Base-by-base conservation (phyloP, 208 protist genomes). In the Acanthamoeba culbertsoni region DNA sequence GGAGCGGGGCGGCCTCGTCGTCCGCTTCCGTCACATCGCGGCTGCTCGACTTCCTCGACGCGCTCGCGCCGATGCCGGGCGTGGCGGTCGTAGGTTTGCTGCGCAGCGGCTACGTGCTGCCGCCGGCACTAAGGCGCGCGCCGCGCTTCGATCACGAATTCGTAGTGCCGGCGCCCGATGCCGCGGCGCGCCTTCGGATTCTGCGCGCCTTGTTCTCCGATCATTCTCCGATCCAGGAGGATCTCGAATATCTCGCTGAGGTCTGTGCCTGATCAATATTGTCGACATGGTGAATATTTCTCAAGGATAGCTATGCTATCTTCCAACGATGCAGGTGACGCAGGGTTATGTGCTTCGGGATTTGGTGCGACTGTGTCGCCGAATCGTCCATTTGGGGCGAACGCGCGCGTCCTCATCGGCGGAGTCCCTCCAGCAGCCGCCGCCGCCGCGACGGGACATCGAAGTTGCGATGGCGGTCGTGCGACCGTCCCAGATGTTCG, bases 401-500 rank as follows among this genome's bases (percentile, higher is more conserved):
- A 26, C 55, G 45, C 35, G 71, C 59, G 28, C 8, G 16, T 12
- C 37, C 51, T 59, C 23, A 14, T n/a, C 16, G 51, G 23, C 51
- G 23, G 23, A 59, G 23, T 23, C 16, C 14, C 16, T 23, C 51
- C 51, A 59, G n/a, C n/a, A n/a, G n/a, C 51, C 23, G 16, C 16
- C 23, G 51, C 14, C 51, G 2, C 26, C n/a, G 4, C 71, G 71
- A 31, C 71, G 51, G 71, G 71, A 79, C 43, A 79, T 79, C 40
- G 71, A 79, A n/a, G 16, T n/a, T 5, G 71, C 71, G 26, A 45
- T 79, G 71, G 71, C 43, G 26, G 71, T 23, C 42, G 43, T 79
- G 23, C 71, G 71, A n/a, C 71, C 71, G 4, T 79, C 71, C 3
- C 71, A 79, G 26, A 79, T 79, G 71, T 79, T 79, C 71, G 71